Evolutionary conservation across 352 stramenopile species (phyloP), one percentile per base, ranked within the genome.

Genomic region (Phytophthora cactorum): DNA sequence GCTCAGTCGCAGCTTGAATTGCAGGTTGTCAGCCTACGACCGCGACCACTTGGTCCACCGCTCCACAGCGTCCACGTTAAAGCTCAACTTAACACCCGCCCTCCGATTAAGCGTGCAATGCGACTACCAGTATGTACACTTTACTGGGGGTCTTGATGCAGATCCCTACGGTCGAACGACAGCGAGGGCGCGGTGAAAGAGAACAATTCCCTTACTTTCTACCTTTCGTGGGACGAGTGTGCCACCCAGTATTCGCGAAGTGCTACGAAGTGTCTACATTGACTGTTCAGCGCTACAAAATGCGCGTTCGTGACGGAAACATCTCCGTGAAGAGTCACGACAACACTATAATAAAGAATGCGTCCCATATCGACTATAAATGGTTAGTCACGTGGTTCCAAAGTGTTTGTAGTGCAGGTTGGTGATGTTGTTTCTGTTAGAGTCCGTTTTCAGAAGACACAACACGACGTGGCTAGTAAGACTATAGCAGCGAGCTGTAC

Each of bases 271-370:
- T 66, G 4, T 11, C 44, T 11, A 29, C 41, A 4, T 1, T 54
- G 41, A 60, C 43, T 14, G 29, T 67, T 5, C 41, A 59, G 43
- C 39, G 59, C 2, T 67, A 60, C 32, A 22, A 67, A 67, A 51
- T 3, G 14, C 32, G 32, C 5, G 27, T 61, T 11, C 52, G 32
- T 22, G 17, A 22, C 17, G 17, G 17, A 22, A 22, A 22, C 17
- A 22, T 22, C 17, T 22, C 17, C 17, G 25, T 61, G 2, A 61
- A 56, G 6, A 14, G 11, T 5, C 60, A 54, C 29, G 50, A 49
- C 2, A 49, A 59, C 49, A 59, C 10, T 5, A 38, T 66, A 5
- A 72, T 61, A 22, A 51, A 60, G 1, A 63, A 68, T 52, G 38
- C 52, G 4, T 38, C 34, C 0, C 4, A 25, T 6, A 43, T 68